Conservation (phyloP, 1,284 basidiomycete genomes). For the Exobasidium cylindrosporum region DNA sequence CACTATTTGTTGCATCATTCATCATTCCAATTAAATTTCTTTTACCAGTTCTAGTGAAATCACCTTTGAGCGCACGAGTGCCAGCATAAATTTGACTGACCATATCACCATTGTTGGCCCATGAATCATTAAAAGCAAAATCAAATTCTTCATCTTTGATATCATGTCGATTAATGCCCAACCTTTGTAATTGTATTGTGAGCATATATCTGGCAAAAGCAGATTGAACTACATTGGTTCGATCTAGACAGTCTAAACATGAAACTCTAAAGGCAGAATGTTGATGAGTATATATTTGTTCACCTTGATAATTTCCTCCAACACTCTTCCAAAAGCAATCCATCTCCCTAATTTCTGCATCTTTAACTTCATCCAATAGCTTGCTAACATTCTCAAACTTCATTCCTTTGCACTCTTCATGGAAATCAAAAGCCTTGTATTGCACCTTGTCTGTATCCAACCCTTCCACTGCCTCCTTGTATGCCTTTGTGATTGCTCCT, state of each 20-base stretch:
- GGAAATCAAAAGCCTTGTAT: constrained; percentile 75
- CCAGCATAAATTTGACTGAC: constrained; percentile 48
- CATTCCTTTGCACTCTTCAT: constrained; percentile 84
- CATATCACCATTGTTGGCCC: constrained; percentile 78
- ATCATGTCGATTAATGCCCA: constrained; percentile 21
- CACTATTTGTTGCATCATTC: constrained; percentile 42
- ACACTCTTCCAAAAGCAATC: constrained; percentile 16
- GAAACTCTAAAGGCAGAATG: constrained; percentile 80
- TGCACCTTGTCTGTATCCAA: constrained; percentile 57
- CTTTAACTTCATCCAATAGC: constrained; percentile 68
- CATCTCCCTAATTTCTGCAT: constrained; percentile 68
- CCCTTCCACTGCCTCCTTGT: constrained; percentile 65
- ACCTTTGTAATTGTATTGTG: constrained; percentile 62
- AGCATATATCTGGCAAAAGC: constrained; percentile 82
- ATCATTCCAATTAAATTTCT: constrained; percentile 80
- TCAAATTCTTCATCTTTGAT: constrained; percentile 25
- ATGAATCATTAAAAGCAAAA: constrained; percentile 68
- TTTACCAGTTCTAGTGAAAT: constrained; percentile 86
- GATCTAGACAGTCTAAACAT: constrained; percentile 78
- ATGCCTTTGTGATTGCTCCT: constrained; percentile 73
- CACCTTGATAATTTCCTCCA: not conserved
- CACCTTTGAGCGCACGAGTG: constrained; percentile 87
- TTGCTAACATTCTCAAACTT: constrained; percentile 86
- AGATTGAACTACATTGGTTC: constrained; percentile 82
- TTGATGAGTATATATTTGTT: constrained; percentile 59